Base-by-base conservation (phyloP, 306 rosid species). In the cucumber (Cucumis sativus) region DNA sequence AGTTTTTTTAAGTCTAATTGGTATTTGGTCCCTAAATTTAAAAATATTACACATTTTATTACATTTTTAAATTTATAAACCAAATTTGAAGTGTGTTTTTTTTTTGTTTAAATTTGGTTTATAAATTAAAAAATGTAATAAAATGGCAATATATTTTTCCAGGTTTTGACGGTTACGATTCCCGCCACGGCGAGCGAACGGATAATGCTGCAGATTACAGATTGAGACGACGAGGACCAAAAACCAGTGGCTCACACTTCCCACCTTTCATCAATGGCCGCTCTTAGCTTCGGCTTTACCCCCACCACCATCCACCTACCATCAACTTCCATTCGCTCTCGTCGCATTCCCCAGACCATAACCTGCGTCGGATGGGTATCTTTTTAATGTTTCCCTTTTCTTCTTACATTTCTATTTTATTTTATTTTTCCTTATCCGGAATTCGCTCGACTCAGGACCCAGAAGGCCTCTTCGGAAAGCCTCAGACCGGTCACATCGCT, bases 401-500 rank as follows among this genome's bases (percentile, higher is more conserved):
- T 68, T 20, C 45, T 74, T 79, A 58, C 58, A 10, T 23, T 45
- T 52, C 76, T 1, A 51, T 23, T 23, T 23, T 23, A 58, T 45
- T 79, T 79, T 64, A 4, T 17, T 23, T 47, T 58, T 33, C 41
- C 72, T 74, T 5, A 8, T 67, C 54, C 1, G 18, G 47, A 47
- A 20, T 70, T 69, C n/a, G 21, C 12, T 70, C 74, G 55, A 74
- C 8, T 39, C 54, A 93, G 98, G 98, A 93, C 72, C 98, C 98
- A 0, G 97, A 94, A 84, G 97, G 98, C 62, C 5, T 92, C 23
- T 62, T 94, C 3, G 91, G 94, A 3, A 86, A 74, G 25, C 90
- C 97, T 28, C 77, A 86, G 79, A 80, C 91, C 3, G 98, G 98
- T 21, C 97, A 88, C 66, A 63, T 94, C 55, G 96, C 98, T 1